Evolutionary conservation across 208 protist genomes (phyloP), one percentile per base, ranked within the genome.

Genomic region (Leishmania mexicana): DNA sequence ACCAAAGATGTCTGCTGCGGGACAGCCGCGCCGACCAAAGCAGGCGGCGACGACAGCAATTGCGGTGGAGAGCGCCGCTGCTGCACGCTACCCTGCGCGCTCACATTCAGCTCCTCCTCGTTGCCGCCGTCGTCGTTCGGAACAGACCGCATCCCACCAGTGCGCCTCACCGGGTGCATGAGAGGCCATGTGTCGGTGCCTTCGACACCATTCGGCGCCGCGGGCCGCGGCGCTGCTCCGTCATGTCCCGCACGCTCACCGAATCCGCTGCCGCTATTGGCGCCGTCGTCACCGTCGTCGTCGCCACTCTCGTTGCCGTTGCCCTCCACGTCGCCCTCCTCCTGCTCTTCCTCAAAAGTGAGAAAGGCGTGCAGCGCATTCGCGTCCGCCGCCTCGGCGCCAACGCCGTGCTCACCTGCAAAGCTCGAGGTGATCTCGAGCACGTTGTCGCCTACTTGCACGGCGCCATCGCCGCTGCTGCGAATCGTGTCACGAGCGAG

Each of bases 101-200:
- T 51, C 73, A 28, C 73, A 5, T 42, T 42, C 73, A 17, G 31
- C 6, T 47, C 73, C 73, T 62, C 73, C 73, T 76, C 73, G 17
- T 62, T 45, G 35, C n/a, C 75, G 57, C 31, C 24, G 74, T 15
- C 5, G 47, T 28, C 51, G 75, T 21, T 65, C 10, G 51, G 31
- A n/a, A 49, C 75, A 40, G 57, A 47, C 57, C 19, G n/a, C 57
- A 65, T 47, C 28, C 53, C 38, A 58, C 38, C 57, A 7, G 75
- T 13, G 31, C 57, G 75, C 57, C 75, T 58, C 75, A 65, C 40
- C 57, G 75, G 75, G 24, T 58, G 75, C 57, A 78, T 78, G 13
- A 57, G 54, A 10, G 53, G 38, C 75, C 75, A 78, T 24, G 53
- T 38, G 24, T 78, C 75, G 24, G 13, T 65, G 24, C 28, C 28